Evolutionary conservation across 1,139 yeast genomes (phyloP).

Genomic region (Saccharomyces pastorianus): DNA sequence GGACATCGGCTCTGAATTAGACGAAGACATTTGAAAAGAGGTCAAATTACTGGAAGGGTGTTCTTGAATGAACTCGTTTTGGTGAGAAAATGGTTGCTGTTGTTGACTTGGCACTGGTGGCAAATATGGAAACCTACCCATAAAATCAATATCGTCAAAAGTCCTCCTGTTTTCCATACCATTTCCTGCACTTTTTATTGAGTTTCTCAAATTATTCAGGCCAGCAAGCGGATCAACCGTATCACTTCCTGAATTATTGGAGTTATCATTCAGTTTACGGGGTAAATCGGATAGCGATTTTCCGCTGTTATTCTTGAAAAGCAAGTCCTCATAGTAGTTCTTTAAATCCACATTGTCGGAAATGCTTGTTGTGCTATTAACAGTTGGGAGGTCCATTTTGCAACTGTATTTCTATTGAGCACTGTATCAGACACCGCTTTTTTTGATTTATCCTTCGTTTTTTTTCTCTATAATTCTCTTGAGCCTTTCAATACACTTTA

Average conservation of each 20-base stretch:
- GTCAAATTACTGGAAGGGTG: neutral
- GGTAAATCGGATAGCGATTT: conserved; percentile 30
- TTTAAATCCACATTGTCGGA: conserved; percentile 30
- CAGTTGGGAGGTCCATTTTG: conserved; percentile 26
- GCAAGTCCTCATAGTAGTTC: conserved; percentile 30
- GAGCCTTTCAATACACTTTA: neutral
- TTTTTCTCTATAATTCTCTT: neutral
- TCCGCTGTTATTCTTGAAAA: conserved; percentile 29
- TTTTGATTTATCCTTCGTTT: neutral
- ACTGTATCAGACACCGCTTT: neutral
- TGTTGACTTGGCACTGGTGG: neutral
- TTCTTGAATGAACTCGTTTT: neutral
- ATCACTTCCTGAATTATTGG: neutral
- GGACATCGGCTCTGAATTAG: conserved; percentile 4
- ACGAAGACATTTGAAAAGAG: neutral
- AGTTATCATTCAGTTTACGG: conserved; percentile 9
- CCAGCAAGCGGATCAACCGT: neutral
- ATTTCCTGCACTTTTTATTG: neutral
- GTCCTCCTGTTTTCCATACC: neutral
- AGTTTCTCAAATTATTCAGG: neutral
- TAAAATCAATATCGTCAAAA: neutral
- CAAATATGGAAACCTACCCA: neutral
- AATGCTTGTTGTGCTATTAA: conserved; percentile 30
- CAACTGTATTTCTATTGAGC: conserved; percentile 4
- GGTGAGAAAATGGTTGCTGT: neutral